Base-by-base conservation (phyloP, 257 asterid genomes). In the Eustoma russellianum region DNA sequence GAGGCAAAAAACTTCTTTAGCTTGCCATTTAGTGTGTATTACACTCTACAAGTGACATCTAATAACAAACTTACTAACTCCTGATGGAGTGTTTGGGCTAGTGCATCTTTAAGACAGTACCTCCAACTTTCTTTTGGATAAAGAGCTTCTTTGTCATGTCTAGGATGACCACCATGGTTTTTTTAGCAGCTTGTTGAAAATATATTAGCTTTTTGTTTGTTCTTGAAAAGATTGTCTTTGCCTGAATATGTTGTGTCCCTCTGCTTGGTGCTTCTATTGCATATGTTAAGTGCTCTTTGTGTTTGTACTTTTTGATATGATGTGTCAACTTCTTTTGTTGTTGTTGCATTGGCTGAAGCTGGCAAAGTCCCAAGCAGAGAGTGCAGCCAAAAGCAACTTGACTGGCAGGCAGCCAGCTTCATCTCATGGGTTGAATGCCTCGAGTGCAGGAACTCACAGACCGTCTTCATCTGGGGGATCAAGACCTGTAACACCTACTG, bases 401-500 rank as follows among this genome's bases (percentile, higher is more conserved):
- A 66, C 85, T 46, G 78, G 82, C 13, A 38, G 96, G 65, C 84
- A 70, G 50, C 61, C 74, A 63, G 59, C 79, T 46, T 70, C 82
- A 43, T 77, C 91, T 49, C 71, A 74, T 44, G 91, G 88, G n/a
- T n/a, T n/a, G 46, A 92, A 81, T 63, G 62, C 88, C 45, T 81
- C 95, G 54, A 77, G 69, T 48, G 77, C 78, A 48, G 86, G 87
- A 57, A 72, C 79, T 60, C 88, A 91, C 60, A 61, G 94, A 49
- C 95, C 95, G 58, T 76, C 97, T 46, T 92, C 99, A 57, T 79
- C 99, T 15, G 85, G 94, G 14, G 95, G 94, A 14, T 83, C 95
- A 59, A 83, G 99, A 71, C 97, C 97, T 30, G 79, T 71, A 59
- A 88, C 97, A 17, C 97, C 95, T 18, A 85, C 94, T 0, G 88